Conservation (phyloP, 2,329 filamentous ascomycete genomes). For the Huntiella savannae region DNA sequence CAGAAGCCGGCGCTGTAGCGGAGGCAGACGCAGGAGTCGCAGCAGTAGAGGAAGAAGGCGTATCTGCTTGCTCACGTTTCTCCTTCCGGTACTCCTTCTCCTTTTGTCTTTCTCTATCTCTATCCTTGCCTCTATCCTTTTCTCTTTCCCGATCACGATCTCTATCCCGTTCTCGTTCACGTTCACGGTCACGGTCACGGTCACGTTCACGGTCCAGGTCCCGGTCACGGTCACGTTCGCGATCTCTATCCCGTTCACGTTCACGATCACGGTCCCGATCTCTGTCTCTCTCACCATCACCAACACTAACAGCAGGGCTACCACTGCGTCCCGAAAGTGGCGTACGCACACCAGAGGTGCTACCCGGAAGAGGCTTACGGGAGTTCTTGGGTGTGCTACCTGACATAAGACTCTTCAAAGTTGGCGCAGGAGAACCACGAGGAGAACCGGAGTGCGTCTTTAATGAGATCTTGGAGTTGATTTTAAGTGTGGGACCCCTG, state of each 20-base stretch:
- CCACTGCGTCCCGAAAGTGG: no score
- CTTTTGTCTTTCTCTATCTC: no score
- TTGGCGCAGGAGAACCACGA: constrained; percentile 4
- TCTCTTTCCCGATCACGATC: no score
- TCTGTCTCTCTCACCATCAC: background rate
- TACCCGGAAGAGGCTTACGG: constrained; percentile 9
- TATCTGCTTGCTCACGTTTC: no score
- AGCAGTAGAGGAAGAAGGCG: no score
- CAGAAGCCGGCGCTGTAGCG: background rate
- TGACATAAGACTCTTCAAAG: constrained; percentile 9
- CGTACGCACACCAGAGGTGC: no score
- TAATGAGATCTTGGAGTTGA: constrained; percentile 9
- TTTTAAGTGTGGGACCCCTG: constrained; percentile 5
- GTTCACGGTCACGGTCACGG: background rate
- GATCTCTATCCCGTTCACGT: no score
- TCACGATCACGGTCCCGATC: background rate
- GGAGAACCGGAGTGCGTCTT: constrained; percentile 2
- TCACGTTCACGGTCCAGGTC: background rate
- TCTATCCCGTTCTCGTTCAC: no score
- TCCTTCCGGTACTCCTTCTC: no score
- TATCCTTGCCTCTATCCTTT: no score
- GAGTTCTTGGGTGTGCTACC: constrained; percentile 6
- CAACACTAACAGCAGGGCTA: background rate
- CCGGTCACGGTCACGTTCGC: background rate
- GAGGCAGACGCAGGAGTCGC: no score